Base-by-base conservation (phyloP, 2,329 filamentous ascomycete species). In the Arthrobotrys megalospora region DNA sequence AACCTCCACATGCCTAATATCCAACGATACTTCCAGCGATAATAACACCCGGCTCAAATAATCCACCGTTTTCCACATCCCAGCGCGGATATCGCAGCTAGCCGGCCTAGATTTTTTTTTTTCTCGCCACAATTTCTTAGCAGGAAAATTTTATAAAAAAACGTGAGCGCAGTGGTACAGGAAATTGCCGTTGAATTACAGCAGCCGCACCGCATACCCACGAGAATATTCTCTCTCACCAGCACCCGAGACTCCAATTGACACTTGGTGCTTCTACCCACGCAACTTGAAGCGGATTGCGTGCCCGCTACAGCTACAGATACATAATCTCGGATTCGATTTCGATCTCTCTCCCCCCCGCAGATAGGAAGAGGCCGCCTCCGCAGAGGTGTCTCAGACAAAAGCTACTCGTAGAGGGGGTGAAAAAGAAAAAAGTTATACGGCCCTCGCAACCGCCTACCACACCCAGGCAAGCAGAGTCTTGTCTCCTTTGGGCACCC, bases 401-500 rank as follows among this genome's bases (percentile, higher is more conserved):
- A 28, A 47, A 48, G 47, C 14, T 34, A n/a, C n/a, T n/a, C n/a
- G n/a, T n/a, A 50, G 53, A 62, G 43, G 43, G 62, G 28, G 64
- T 19, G n/a, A 45, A 62, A 69, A 60, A 58, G 38, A 52, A 60
- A 76, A 47, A 70, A 58, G 50, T n/a, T 52, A 65, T 62, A 67
- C 52, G 58, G 53, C 28, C 53, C 72, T 76, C 64, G 64, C 65
- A 77, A 77, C 73, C 73, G 73, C 73, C 66, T 77, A 76, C 72
- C 72, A 76, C 64, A 69, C 65, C 64, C 65, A 64, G 47, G 66
- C 73, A 65, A 60, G 66, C 38, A 41, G 43, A 63, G 53, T 71
- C 67, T 78, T 78, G 73, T 66, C 73, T 78, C 41, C 47, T 78
- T 78, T 78, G 73, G 73, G 73, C 55, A 63, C 66, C 60, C 67